A percentile compares a stretch with the other conserved stretches of the same genome.
Conservation (phyloP, 2,329 filamentous ascomycete genomes). For the Penicillium freii region DNA sequence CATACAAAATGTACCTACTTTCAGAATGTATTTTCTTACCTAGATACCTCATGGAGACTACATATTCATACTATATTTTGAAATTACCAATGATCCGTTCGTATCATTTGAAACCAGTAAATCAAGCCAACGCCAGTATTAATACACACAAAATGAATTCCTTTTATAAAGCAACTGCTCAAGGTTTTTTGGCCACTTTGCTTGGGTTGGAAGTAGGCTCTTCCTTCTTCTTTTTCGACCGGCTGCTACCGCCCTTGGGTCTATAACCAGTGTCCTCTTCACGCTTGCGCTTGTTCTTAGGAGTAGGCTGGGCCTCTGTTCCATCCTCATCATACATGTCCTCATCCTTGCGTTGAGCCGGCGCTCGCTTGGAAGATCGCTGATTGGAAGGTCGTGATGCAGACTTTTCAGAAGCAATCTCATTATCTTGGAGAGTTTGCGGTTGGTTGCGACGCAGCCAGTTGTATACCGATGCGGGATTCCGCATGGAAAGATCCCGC, state of each 20-base stretch:
- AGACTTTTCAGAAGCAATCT: slow-evolving; percentile 47
- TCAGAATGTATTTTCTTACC: no score
- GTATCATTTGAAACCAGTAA: background rate
- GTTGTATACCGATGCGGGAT: slow-evolving; percentile 90
- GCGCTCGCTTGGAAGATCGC: slow-evolving; percentile 43
- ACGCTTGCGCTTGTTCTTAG: slow-evolving; percentile 48
- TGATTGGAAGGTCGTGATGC: slow-evolving; percentile 40
- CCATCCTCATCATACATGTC: slow-evolving; percentile 47
- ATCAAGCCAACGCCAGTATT: slow-evolving; percentile 12
- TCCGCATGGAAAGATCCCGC: slow-evolving; percentile 61
- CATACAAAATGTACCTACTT: no score
- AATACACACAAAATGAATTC: slow-evolving; percentile 14
- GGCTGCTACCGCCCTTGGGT: slow-evolving; percentile 46
- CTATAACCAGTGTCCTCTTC: slow-evolving; percentile 49
- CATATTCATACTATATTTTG: background rate
- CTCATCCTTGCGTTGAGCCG: slow-evolving; percentile 42
- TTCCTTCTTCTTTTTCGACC: slow-evolving; percentile 44
- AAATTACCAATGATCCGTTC: background rate
- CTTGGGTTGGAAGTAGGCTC: slow-evolving; percentile 34
- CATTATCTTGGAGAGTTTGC: slow-evolving; percentile 74
- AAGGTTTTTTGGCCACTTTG: slow-evolving; percentile 34
- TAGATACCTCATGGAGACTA: background rate
- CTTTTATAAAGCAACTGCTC: background rate
- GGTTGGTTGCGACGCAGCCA: slow-evolving; percentile 87
- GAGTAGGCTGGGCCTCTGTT: slow-evolving; percentile 36